Evolutionary conservation across 768 basidiomycete genomes (phyloP), one percentile per base, ranked within the genome.

Genomic region (Pholiota conissans): DNA sequence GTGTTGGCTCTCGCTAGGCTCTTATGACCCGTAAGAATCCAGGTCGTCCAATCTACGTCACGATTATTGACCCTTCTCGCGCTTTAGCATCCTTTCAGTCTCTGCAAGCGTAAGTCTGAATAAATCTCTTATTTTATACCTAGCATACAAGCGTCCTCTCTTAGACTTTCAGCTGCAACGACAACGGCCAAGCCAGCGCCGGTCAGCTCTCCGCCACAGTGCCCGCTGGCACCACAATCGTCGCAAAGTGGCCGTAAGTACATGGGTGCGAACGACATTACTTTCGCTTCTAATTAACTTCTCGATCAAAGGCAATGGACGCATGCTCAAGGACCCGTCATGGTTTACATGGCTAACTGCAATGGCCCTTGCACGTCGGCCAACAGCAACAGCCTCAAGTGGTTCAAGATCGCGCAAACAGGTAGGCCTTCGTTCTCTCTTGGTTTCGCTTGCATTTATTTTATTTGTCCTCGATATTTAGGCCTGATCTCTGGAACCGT

Each of bases 401-500:
- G 74, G 74, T 76, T 76, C 69, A 76, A 76, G 68, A 76, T 76
- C 57, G 67, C 67, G 22, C 56, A 74, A 30, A 66, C 67, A 11
- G 73, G 52, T 53, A 35, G 45, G 9, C 3, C 5, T 20, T 5
- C 5, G 14, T 45, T 10, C 13, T 13, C 3, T 29, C 2, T 18
- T 11, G 5, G 20, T 13, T 16, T 49, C 20, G 22, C 18, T 18
- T 14, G 28, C 24, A 13, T 5, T 20, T 8, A 1, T 35, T 10
- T 28, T 42, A 3, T 11, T 24, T 39, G 3, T 20, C 16, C 11
- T 14, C 27, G n/a, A 3, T 14, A 8, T 18, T 2, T 32, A 54
- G 52, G 73, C 59, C 59, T 71, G 39, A 63, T 73, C 51, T 74
- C 73, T 28, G 73, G 73, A 27, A 70, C 67, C 28, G 63, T 73